These are phyloP conservation scores for Neurospora sp. DNA, from an alignment of 495 filamentous ascomycete genomes.

Conservation along the genomic window DNA sequence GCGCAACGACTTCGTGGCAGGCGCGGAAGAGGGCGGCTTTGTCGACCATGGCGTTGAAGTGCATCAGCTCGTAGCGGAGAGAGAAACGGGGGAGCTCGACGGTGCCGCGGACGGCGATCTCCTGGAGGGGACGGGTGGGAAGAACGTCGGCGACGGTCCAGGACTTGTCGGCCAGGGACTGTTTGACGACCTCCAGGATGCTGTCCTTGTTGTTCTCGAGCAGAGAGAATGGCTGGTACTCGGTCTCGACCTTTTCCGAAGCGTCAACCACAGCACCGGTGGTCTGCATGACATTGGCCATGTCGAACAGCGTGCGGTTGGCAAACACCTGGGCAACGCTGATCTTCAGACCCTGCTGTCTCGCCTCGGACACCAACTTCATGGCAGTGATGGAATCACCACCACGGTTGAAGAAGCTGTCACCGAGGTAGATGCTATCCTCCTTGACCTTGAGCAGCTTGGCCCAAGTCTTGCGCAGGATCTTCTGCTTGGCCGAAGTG, in stretches of 20 bases:
- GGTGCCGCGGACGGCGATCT: slow-evolving; percentile 51
- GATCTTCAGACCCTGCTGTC: slow-evolving; percentile 38
- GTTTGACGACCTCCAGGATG: not conserved
- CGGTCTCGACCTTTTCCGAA: slow-evolving; percentile 9
- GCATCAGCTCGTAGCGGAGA: slow-evolving; percentile 31
- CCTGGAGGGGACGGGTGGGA: slow-evolving; percentile 55
- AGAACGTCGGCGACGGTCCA: slow-evolving; percentile 45
- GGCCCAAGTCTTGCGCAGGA: slow-evolving; percentile 24
- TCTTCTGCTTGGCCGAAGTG: slow-evolving; percentile 28
- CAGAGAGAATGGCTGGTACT: slow-evolving; percentile 18
- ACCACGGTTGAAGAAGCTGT: slow-evolving; percentile 54
- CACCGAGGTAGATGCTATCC: slow-evolving; percentile 36
- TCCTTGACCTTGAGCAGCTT: slow-evolving; percentile 24
- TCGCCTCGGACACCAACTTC: slow-evolving; percentile 52
- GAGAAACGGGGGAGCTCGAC: slow-evolving; percentile 40
- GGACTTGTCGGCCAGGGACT: slow-evolving; percentile 25
- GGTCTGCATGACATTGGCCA: slow-evolving; percentile 24
- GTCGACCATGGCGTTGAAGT: slow-evolving; percentile 21
- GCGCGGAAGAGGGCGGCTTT: slow-evolving; percentile 18
- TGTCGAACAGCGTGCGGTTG: slow-evolving; percentile 37
- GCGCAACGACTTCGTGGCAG: slow-evolving; percentile 36
- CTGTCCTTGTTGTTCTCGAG: slow-evolving; percentile 5
- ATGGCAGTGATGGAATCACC: slow-evolving; percentile 65
- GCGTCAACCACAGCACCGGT: slow-evolving; percentile 2
- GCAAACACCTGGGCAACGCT: slow-evolving; percentile 46